phyloP scores from a whole-genome alignment of 352 stramenopile species.

The Hyaloperonospora brassicae region DNA sequence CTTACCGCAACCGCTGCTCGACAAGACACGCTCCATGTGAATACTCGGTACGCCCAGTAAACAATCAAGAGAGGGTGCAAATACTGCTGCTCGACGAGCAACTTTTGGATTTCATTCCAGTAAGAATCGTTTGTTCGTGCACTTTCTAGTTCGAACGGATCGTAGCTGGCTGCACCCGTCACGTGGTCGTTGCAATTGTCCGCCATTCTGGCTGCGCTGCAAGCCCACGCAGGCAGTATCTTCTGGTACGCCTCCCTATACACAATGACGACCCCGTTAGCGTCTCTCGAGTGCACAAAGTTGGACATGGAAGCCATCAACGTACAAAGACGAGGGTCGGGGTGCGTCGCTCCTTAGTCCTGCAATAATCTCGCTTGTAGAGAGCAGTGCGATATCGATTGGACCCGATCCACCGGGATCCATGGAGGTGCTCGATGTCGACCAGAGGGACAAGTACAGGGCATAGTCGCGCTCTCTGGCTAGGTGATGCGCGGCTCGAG shows the following conservation, averaged over 20 bases:
- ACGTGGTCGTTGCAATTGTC: constrained; percentile 5
- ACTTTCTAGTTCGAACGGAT: constrained; percentile 64
- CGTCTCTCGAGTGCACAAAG: background rate
- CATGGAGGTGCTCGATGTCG: constrained; percentile 3
- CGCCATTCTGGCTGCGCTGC: constrained; percentile 29
- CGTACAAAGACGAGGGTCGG: constrained; percentile 26
- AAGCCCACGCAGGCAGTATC: constrained; percentile 35
- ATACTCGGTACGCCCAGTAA: constrained; percentile 60
- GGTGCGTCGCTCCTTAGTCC: constrained; percentile 17
- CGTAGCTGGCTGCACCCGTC: constrained; percentile 24
- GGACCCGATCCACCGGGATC: constrained; percentile 3
- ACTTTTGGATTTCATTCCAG: constrained; percentile 76
- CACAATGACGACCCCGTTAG: constrained; percentile 4
- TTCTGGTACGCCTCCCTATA: constrained; percentile 30
- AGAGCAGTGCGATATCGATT: constrained; percentile 17
- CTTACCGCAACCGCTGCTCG: constrained; percentile 50
- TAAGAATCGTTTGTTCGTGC: constrained; percentile 61
- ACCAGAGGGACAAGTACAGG: constrained; percentile 51
- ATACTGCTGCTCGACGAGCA: constrained; percentile 47
- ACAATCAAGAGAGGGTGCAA: constrained; percentile 52
- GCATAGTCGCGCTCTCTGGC: constrained; percentile 61
- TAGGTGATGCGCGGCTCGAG: constrained; percentile 45
- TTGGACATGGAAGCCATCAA: background rate
- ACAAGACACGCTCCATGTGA: constrained; percentile 60
- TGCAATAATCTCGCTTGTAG: constrained; percentile 22